Evolutionary conservation across 2,329 filamentous ascomycete species (phyloP).

Genomic region (Exserohilum turcica): DNA sequence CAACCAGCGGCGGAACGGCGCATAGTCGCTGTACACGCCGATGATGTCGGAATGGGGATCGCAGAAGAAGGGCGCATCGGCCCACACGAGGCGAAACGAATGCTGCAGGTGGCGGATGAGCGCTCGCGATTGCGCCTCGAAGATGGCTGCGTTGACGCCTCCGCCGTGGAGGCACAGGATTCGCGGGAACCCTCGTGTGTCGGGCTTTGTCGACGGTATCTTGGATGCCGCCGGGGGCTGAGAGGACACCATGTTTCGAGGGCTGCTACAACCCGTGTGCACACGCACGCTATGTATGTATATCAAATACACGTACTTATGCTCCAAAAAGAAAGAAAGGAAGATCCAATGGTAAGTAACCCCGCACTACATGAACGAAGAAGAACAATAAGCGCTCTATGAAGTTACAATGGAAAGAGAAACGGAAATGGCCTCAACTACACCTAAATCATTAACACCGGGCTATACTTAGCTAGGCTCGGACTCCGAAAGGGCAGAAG

Average conservation of each 20-base stretch:
- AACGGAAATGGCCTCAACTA: no score
- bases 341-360: no score
- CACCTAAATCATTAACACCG: no score
- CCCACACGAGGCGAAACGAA: conserved; percentile 73
- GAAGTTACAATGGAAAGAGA: no score
- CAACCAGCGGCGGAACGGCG: conserved; percentile 69
- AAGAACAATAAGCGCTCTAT: no score
- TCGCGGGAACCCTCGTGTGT: conserved; percentile 57
- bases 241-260: conserved; percentile 8
- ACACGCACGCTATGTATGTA: neutral
- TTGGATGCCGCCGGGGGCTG: conserved; percentile 23
- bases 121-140: conserved; percentile 69
- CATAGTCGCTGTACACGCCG: conserved; percentile 67
- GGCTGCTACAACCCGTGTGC: no score
- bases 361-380: no score
- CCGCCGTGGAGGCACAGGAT: conserved; percentile 83
- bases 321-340: neutral
- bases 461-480: no score
- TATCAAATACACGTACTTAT: no score
- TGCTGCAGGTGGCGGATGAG: conserved; percentile 57
- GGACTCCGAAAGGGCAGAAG: no score
- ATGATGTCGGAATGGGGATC: conserved; percentile 66
- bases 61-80: conserved; percentile 70
- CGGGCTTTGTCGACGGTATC: conserved; percentile 31
- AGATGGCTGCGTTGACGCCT: conserved; percentile 73